Evolutionary conservation across 805 yeast species (phyloP), one percentile per base, ranked within the genome.

Genomic region (Hanseniaspora valbyensis): DNA sequence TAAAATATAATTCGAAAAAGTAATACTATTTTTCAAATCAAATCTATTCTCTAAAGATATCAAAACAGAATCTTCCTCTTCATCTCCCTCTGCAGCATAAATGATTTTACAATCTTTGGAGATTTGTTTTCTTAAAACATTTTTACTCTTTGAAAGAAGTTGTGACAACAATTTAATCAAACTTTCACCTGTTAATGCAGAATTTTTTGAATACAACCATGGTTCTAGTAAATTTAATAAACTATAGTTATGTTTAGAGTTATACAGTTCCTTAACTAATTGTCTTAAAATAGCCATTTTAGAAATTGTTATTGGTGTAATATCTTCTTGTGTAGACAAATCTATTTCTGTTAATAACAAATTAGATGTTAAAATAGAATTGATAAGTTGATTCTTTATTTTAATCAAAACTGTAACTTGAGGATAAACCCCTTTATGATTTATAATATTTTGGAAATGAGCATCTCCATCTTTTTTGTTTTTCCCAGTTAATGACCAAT

Each of bases 201-300:
- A 92, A 18, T 90, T 81, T 61, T 90, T 96, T 57, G 88, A 85
- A 57, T 83, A 84, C 57, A 92, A 70, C 1, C 82, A 72, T 26
- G 84, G 77, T 62, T 87, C 94, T 63, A 83, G 89, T 22, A 92
- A 66, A 56, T 62, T 73, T 0, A 96, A 84, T 9, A 76, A 75
- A 9, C 77, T 77, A n/a, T 41, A 40, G 19, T 70, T 69, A 50
- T 84, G 66, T 0, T 96, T 96, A 59, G 80, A 83, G 59, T 87
- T 94, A 95, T 96, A 90, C 96, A 96, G 87, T 29, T 73, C 78
- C 58, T 83, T 86, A 12, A 92, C 83, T 74, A 92, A 69, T 7
- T 73, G 63, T 59, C 94, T 75, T 51, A 92, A 69, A 1, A 82
- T 82, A 9, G 71, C 64, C 32, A 50, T 2, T 26, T 48, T 36